Evolutionary conservation across 192 early-diverging fungal genomes (phyloP), one percentile per base, ranked within the genome.

Genomic region (Linnemannia zychae): DNA sequence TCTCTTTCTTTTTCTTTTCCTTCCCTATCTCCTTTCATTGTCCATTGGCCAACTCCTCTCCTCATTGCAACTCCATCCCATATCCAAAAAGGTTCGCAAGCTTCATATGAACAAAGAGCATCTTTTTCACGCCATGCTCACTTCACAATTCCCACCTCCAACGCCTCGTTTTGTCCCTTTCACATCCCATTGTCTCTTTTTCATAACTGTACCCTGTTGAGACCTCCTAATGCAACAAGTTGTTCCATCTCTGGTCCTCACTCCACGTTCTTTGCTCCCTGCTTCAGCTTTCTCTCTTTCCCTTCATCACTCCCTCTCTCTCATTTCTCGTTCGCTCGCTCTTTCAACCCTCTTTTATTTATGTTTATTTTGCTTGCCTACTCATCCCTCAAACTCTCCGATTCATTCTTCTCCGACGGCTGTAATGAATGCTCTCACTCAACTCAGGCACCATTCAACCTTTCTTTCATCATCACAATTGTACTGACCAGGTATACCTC

Each of bases 401-500:
- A 63, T 63, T 63, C 57, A 63, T 31, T 63, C 28, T 63, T 63
- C 57, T 63, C 57, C 57, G 57, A 63, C 57, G 24, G 11, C 57
- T 63, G 57, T 31, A 63, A 63, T 33, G 57, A 63, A 63, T 63
- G 57, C 57, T 63, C 57, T 63, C 57, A 33, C 57, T 63, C 12
- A 63, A 63, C 57, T 63, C 57, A 63, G 57, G 57, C 57, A n/a
- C 57, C 7, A 15, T 13, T 31, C 57, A 28, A 31, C 57, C 24
- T 63, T 63, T 15, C 57, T 16, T 63, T 63, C 57, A 31, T 22
- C 57, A 63, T 63, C 57, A 63, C n/a, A n/a, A 12, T 53, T 53
- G 52, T 63, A 63, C 57, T 63, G 57, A 63, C 57, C 57, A 63
- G 57, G 15, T 63, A 63, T 63, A 63, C 57, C 53, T 28, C 53